phyloP scores from a whole-genome alignment of 116 monocot species.

The Trichopus zeylanicus region DNA sequence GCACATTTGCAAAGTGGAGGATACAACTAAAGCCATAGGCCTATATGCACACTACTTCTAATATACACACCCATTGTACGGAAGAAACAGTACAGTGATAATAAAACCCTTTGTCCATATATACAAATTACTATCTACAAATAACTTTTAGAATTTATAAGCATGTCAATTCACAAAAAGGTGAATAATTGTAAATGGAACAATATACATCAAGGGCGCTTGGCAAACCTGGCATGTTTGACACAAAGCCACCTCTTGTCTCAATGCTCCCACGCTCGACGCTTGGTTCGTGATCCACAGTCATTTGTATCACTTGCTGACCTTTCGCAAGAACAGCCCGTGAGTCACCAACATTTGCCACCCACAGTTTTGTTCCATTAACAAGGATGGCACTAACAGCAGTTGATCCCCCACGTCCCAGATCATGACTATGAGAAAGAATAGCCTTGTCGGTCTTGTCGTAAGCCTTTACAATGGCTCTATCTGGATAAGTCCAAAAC shows the following conservation, averaged over 20 bases:
- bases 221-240: conserved; percentile 78
- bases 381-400: conserved; percentile 87
- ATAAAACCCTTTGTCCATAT: no score
- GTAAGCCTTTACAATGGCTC: conserved; percentile 71
- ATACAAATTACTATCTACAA: no score
- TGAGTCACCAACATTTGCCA: conserved; percentile 90
- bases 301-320: conserved; percentile 49
- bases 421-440: conserved; percentile 54
- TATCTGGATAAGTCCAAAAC: conserved; percentile 67
- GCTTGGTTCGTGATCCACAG: conserved; percentile 81
- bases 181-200: background rate
- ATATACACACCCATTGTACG: no score
- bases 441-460: conserved; percentile 81
- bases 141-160: no score
- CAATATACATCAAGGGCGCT: background rate
- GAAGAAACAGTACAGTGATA: no score
- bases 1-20: no score
- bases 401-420: conserved; percentile 88
- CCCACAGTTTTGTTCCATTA: conserved; percentile 49
- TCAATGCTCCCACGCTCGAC: conserved; percentile 63
- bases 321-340: conserved; percentile 64
- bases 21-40: no score
- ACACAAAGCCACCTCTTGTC: conserved; percentile 81
- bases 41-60: no score
- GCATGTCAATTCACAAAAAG: background rate